Base-by-base conservation (phyloP, 441 rosid genomes). In the Jatropha podagrica region DNA sequence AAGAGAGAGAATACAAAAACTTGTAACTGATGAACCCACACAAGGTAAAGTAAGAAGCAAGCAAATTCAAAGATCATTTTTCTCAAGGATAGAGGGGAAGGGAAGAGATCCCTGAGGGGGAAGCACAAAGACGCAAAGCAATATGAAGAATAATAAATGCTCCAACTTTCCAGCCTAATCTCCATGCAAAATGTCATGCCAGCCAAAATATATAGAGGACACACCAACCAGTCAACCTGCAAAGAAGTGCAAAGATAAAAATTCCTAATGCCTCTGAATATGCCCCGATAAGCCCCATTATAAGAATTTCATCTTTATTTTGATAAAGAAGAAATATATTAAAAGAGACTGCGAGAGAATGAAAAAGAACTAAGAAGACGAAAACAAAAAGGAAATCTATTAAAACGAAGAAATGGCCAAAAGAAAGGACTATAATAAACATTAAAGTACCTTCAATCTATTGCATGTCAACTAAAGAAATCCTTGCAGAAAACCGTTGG, bases 11-110 rank as follows among this genome's bases (percentile, higher is more conserved):
- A 80, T 62, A 68, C 23, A 74, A 42, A 72, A 78, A 51, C 64
- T 58, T 49, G 76, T 58, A 74, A 76, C 20, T 41, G 59, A 76
- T 60, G 69, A 77, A 70, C 55, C 64, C 68, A 15, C 72, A 74
- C 7, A 71, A 67, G 23, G 27, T 8, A 3, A 42, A 65, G 44
- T 6, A 48, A 32, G 48, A 63, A 15, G 32, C 23, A 42, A 0
- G 56, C 54, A 63, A 10, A 18, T 27, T 18, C 7, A 32, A 59
- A 40, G 38, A 23, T 46, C 10, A 58, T 58, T 44, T 58, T 42
- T 18, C 42, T 27, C 40, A 40, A 65, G 48, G 48, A 68, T 12
- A 55, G 46, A 8, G 5, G 62, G 9, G 5, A 74, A 17, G 10
- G 61, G 46, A 38, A n/a, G 52, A 49, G 38, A 46, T 65, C 27